Evolutionary conservation across 495 filamentous ascomycete genomes (phyloP), one percentile per base, ranked within the genome.

Genomic region (Penicillium soppii): DNA sequence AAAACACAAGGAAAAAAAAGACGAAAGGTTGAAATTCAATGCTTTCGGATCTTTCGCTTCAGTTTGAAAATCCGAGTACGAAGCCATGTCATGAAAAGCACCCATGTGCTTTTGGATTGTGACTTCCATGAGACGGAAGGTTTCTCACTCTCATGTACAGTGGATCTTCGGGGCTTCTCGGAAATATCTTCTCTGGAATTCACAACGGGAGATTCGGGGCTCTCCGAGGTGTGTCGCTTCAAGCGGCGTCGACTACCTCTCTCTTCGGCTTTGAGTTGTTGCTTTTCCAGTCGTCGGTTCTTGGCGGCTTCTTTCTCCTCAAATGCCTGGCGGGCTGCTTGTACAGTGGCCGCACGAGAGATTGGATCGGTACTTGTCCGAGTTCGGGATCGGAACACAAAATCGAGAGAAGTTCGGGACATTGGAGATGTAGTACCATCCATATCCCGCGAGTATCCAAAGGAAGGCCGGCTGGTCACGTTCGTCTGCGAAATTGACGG

Each of bases 231-330:
- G 41, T 50, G 54, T 42, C 70, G 69, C 48, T 69, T 71, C 35
- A 60, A 54, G 21, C 53, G 65, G 15, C 70, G 63, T 5, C 69
- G 71, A 32, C 62, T 68, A 26, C 77, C 68, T 32, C 59, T 65
- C 56, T 74, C 65, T 62, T 77, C 66, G 13, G 73, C 65, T 68
- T 79, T 81, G 43, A 71, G 68, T 40, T 77, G 80, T 44, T 80
- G 78, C 51, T 79, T 70, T 47, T 82, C 77, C 37, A 79, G 66
- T 46, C 81, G 80, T 22, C 70, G 73, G 19, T 71, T 74, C 53
- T 85, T 84, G 7, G 78, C 79, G n/a, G 70, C 79, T 58, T 84
- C 79, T 52, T 79, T 79, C 48, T 84, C 78, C 45, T 76, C 67
- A 54, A 83, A 84, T 3, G 80, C 80, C 50, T 75, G 74, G 10